These are phyloP conservation scores for Camillea tinctor DNA, from an alignment of 2,329 filamentous ascomycete species.

Conservation along the genomic window DNA sequence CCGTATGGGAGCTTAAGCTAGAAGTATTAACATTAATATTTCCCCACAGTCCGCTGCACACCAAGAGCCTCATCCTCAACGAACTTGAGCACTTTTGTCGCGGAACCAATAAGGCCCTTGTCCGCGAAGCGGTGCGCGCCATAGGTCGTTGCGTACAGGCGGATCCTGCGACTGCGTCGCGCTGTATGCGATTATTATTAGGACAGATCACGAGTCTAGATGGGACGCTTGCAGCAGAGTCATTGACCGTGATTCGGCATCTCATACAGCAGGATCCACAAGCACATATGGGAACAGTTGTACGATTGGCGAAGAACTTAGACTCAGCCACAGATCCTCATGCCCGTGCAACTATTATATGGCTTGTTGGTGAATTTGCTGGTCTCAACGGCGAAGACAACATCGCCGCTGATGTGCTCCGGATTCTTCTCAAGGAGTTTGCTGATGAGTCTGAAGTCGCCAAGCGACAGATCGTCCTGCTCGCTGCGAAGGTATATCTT, in stretches of 20 bases:
- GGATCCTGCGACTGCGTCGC: constrained; percentile 65
- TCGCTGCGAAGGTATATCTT: constrained; percentile 95
- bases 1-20: constrained; percentile 88
- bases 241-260: constrained; percentile 90
- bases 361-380: constrained; percentile 94
- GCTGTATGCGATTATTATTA: constrained; percentile 80
- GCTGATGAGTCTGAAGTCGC: constrained; percentile 78
- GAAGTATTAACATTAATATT: constrained; percentile 91
- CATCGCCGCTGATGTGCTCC: constrained; percentile 87
- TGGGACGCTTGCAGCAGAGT: constrained; percentile 84
- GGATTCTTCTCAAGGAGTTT: constrained; percentile 85
- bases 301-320: constrained; percentile 85
- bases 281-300: constrained; percentile 79
- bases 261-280: constrained; percentile 88
- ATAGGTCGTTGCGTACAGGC: constrained; percentile 91
- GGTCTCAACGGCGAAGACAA: constrained; percentile 78
- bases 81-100: constrained; percentile 93
- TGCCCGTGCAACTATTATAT: constrained; percentile 91
- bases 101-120: constrained; percentile 69
- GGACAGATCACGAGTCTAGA: constrained; percentile 87
- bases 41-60: constrained; percentile 70
- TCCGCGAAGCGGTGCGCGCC: constrained; percentile 85
- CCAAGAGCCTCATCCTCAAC: constrained; percentile 84
- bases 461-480: constrained; percentile 85
- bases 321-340: constrained; percentile 85